phyloP scores from a whole-genome alignment of 2,329 filamentous ascomycete species.

The Lecanoromycetidae sp. region DNA sequence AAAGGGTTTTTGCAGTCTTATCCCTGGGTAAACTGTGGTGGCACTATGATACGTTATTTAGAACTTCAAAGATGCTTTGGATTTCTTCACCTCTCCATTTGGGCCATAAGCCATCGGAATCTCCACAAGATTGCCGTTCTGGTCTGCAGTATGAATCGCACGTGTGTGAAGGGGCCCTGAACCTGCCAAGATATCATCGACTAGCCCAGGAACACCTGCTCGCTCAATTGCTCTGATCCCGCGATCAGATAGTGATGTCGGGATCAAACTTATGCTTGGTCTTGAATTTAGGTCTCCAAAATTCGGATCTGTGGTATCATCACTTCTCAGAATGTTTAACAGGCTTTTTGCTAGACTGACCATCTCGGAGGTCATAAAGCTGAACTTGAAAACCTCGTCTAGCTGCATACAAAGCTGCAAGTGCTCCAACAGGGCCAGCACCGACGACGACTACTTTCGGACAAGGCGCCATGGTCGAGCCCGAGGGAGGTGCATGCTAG shows the following conservation, averaged over 20 bases:
- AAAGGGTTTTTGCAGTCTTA: slow-evolving; percentile 66
- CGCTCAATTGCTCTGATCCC: slow-evolving; percentile 79
- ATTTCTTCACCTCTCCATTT: slow-evolving; percentile 72
- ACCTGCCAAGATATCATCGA: slow-evolving; percentile 37
- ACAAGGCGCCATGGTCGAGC: neutral
- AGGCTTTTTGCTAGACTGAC: slow-evolving; percentile 42
- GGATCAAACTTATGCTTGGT: slow-evolving; percentile 53
- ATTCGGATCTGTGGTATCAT: neutral
- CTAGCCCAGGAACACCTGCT: slow-evolving; percentile 56
- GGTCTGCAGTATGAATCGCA: slow-evolving; percentile 74
- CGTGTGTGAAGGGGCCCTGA: slow-evolving; percentile 84
- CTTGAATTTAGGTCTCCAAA: neutral
- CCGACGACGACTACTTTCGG: slow-evolving; percentile 74
- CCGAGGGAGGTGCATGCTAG: too few relatives aligned
- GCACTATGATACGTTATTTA: slow-evolving; percentile 30
- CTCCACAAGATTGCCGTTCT: slow-evolving; percentile 56
- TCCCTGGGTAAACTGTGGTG: slow-evolving; percentile 72
- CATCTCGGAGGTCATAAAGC: slow-evolving; percentile 81
- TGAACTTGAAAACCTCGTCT: slow-evolving; percentile 76
- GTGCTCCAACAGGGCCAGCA: slow-evolving; percentile 80
- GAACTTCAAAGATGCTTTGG: slow-evolving; percentile 26
- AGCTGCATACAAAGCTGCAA: slow-evolving; percentile 86
- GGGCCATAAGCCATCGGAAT: slow-evolving; percentile 77
- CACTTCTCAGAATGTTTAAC: neutral
- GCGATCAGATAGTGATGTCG: slow-evolving; percentile 82